A percentile compares a stretch with the other conserved stretches of the same genome.
These are phyloP conservation scores for Sphenostylis stenocarpa DNA, from an alignment of 306 rosid species.

Conservation along the genomic window DNA sequence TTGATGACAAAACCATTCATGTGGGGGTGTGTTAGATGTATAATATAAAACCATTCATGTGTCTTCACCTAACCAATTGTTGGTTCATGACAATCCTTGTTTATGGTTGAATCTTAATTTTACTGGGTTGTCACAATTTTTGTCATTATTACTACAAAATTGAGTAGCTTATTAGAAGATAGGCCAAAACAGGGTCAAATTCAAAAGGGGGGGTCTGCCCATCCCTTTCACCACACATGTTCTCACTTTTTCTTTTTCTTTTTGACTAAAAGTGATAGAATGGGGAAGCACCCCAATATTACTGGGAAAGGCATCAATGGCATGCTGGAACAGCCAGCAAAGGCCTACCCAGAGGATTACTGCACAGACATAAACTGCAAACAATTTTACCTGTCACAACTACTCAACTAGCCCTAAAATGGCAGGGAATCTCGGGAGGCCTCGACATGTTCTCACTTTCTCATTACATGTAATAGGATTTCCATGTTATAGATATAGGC, in stretches of 20 bases:
- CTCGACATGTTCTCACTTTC: background rate
- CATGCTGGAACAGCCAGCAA: background rate
- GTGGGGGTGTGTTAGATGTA: background rate
- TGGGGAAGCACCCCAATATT: background rate
- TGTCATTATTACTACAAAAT: background rate
- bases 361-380: background rate
- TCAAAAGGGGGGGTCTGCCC: background rate
- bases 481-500: background rate
- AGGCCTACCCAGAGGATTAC: background rate
- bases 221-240: background rate
- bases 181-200: background rate
- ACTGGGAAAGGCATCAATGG: background rate
- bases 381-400: background rate
- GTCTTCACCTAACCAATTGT: background rate
- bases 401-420: background rate
- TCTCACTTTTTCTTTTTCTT: background rate
- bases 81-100: background rate
- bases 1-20: background rate
- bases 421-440: background rate
- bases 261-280: background rate
- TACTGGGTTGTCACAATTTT: background rate
- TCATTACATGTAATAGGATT: background rate
- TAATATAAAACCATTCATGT: background rate
- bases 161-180: background rate
- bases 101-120: background rate